These are phyloP conservation scores for Eucalyptus lansdowneana DNA, from an alignment of 345 rosid genomes.

Conservation along the genomic window DNA sequence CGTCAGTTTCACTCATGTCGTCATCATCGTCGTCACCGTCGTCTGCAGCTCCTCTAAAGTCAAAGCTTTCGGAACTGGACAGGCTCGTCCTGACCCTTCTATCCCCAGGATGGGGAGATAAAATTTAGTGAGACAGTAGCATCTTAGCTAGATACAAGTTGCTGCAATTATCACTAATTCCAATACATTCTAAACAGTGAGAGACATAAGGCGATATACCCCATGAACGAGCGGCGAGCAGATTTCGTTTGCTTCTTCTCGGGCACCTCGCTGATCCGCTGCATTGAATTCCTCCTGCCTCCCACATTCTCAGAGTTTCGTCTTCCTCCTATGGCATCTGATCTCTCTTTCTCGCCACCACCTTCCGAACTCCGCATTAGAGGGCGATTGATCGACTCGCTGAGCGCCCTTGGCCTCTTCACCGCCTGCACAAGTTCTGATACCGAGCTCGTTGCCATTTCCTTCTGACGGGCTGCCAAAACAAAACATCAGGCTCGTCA, in stretches of 20 bases:
- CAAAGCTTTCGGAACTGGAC: slow-evolving; percentile 26
- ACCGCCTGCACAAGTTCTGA: slow-evolving; percentile 83
- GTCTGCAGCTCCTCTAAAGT: slow-evolving; percentile 14
- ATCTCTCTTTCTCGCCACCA: slow-evolving; percentile 17
- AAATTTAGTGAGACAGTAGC: neutral
- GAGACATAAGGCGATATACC: slow-evolving; percentile 22
- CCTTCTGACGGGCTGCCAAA: slow-evolving; percentile 76
- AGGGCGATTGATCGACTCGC: slow-evolving; percentile 57
- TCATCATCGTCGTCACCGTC: slow-evolving; percentile 28
- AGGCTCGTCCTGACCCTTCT: slow-evolving; percentile 47
- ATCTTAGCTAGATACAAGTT: neutral
- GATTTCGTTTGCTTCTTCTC: slow-evolving; percentile 58
- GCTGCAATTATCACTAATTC: neutral
- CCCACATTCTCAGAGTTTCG: slow-evolving; percentile 45
- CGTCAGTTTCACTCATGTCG: slow-evolving; percentile 35
- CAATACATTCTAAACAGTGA: neutral
- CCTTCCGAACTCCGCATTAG: slow-evolving; percentile 41
- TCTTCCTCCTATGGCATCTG: slow-evolving; percentile 22
- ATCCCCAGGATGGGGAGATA: neutral
- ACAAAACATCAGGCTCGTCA: neutral
- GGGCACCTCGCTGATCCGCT: slow-evolving; percentile 60
- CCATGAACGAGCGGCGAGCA: slow-evolving; percentile 68
- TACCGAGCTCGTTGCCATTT: slow-evolving; percentile 56
- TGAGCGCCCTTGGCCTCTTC: slow-evolving; percentile 68
- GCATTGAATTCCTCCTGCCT: slow-evolving; percentile 45